Base-by-base conservation (phyloP, 106 monocot genomes). In the Allium sativum region DNA sequence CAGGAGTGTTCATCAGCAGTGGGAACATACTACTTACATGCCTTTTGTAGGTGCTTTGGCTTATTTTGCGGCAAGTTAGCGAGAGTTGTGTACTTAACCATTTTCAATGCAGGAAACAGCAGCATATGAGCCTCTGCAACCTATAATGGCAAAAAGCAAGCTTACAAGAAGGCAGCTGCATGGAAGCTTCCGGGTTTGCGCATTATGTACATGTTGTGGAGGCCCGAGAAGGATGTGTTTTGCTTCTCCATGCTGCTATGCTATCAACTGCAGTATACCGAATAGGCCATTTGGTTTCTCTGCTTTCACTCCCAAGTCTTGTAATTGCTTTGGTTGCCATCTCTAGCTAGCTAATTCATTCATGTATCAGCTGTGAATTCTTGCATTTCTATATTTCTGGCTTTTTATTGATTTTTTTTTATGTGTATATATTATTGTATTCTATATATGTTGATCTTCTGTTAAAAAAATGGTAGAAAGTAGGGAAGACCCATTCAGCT, bases 211-310 rank as follows among this genome's bases (percentile, higher is more conserved):
- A 45, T 95, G 94, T 77, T 95, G 94, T 46, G 94, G 94, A 1
- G 94, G 94, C 2, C 79, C 83, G 8, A 76, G 59, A 51, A 74
- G 84, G 20, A 67, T 84, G 59, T 95, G 94, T 73, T 42, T 95
- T 15, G 89, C 94, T 15, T 90, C 94, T 16, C 90, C 94, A 13
- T 95, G 94, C 69, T 95, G 94, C 77, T 95, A 95, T 67, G 74
- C 90, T 42, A 87, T 95, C 78, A 95, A 86, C 75, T 95, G 94
- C 87, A 95, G 90, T 74, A 95, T 95, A 44, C 90, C 94, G 54
- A 95, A 95, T 60, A 59, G 90, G 68, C 94, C 94, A 42, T 95
- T 95, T 44, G 94, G 90, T 48, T 81, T 81, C 75, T 95, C 90
- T 77, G 81, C 94, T 40, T 95, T 95, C 76, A 83, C 85, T 10